Evolutionary conservation across 371 early-diverging fungal genomes (phyloP).

Genomic region (Haplosporangium sp.): DNA sequence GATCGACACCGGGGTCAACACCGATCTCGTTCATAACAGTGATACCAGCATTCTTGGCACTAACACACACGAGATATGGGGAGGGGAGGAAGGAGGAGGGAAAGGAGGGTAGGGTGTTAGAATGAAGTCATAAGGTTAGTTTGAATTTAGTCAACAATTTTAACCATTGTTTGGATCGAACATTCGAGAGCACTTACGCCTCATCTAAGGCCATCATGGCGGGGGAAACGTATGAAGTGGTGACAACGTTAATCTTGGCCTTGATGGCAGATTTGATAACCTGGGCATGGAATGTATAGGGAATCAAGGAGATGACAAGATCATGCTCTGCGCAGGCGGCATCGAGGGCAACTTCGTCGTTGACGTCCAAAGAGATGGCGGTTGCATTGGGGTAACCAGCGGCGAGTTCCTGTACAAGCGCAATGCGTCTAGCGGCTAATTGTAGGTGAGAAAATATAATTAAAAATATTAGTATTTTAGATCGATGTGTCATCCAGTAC

Average conservation of each 20-base stretch:
- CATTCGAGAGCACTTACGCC: conserved; percentile 62
- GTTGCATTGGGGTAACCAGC: conserved; percentile 66
- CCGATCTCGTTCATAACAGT: conserved; percentile 94
- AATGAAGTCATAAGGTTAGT: too few relatives aligned
- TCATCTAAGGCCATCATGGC: conserved; percentile 87
- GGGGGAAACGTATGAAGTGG: conserved; percentile 92
- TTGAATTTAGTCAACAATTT: neutral
- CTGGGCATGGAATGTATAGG: conserved; percentile 87
- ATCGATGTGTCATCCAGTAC: conserved; percentile 22
- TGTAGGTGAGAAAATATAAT: neutral
- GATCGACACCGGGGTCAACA: conserved; percentile 96
- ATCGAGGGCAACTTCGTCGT: conserved; percentile 83
- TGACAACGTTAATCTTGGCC: conserved; percentile 88
- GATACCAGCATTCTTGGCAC: conserved; percentile 84
- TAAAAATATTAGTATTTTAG: too few relatives aligned
- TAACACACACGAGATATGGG: conserved; percentile 17
- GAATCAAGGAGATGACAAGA: conserved; percentile 87
- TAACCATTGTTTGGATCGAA: neutral
- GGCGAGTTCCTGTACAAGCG: conserved; percentile 81
- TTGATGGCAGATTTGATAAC: conserved; percentile 89
- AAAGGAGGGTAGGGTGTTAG: too few relatives aligned
- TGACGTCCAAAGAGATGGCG: conserved; percentile 87
- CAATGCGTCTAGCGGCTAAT: conserved; percentile 83
- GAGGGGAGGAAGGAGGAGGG: neutral
- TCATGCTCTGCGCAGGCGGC: conserved; percentile 90